A percentile compares a stretch with the other conserved stretches of the same genome.
Conservation (phyloP, 805 yeast species). For the Yarrowia hollandica region DNA sequence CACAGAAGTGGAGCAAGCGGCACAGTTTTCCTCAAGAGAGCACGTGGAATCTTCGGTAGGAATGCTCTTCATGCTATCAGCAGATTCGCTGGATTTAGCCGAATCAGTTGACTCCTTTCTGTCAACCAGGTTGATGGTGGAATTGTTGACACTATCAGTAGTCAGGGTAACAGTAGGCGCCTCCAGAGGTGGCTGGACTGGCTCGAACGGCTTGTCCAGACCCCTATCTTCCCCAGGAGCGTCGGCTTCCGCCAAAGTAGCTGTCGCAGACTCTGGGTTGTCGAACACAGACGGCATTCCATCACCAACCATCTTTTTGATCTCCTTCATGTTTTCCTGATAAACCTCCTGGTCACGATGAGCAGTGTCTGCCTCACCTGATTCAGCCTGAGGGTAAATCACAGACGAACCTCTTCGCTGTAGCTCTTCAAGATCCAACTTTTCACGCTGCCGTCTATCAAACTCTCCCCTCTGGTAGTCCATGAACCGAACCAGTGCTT, state of each 20-base stretch:
- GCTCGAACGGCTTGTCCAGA: not conserved
- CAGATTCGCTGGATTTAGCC: not conserved
- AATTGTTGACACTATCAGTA: not conserved
- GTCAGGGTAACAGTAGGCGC: not conserved
- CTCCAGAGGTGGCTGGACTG: not conserved
- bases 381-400: not conserved
- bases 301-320: slow-evolving; percentile 6
- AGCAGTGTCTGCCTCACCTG: not conserved
- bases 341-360: not conserved
- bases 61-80: not conserved
- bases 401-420: not conserved
- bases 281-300: slow-evolving; percentile 2
- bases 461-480: slow-evolving; percentile 68
- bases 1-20: not conserved
- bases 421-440: slow-evolving; percentile 39
- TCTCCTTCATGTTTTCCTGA: not conserved
- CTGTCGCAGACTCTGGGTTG: not conserved
- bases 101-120: slow-evolving; percentile 3
- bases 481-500: slow-evolving; percentile 73
- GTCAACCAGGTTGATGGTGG: not conserved
- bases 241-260: too few species aligned
- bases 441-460: slow-evolving; percentile 58
- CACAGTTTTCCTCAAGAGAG: not conserved
- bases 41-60: not conserved
- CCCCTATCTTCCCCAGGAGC: too few species aligned